Conservation (phyloP, 2,329 filamentous ascomycete genomes). For the Cercospora zeae-maydis region DNA sequence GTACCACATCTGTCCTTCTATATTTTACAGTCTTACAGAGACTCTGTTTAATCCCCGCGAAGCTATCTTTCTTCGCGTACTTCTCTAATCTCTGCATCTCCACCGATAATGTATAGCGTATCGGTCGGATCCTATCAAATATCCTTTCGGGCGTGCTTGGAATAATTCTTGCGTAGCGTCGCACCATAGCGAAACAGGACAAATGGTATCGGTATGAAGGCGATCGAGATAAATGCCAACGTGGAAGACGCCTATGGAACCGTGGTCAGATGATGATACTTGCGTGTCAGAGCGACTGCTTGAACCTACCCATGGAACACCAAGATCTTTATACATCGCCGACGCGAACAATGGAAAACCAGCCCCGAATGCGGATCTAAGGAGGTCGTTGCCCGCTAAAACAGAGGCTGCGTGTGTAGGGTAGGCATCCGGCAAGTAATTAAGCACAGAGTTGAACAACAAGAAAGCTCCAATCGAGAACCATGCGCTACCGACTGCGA, state of each 20-base stretch:
- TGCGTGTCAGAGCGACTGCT: neutral
- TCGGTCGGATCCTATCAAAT: conserved; percentile 24
- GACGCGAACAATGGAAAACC: conserved; percentile 38
- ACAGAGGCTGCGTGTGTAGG: conserved; percentile 43
- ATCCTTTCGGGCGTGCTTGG: conserved; percentile 43
- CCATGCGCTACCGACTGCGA: conserved; percentile 32
- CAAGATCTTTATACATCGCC: conserved; percentile 41
- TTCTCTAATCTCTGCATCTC: too few relatives aligned
- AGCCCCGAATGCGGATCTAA: conserved; percentile 39
- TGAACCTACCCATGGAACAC: conserved; percentile 39
- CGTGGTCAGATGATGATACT: neutral
- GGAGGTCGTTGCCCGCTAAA: conserved; percentile 45
- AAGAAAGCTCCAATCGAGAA: conserved; percentile 42
- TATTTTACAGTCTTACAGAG: too few relatives aligned
- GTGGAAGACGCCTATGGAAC: conserved; percentile 32
- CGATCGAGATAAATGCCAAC: conserved; percentile 42
- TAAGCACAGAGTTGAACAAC: conserved; percentile 49
- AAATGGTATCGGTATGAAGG: conserved; percentile 48
- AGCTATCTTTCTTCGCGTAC: too few relatives aligned
- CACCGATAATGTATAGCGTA: too few relatives aligned
- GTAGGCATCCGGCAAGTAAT: conserved; percentile 44
- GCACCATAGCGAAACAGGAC: conserved; percentile 43
- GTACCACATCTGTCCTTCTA: too few relatives aligned
- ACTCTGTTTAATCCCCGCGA: too few relatives aligned
- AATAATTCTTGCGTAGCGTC: conserved; percentile 41